phyloP scores from a whole-genome alignment of 768 basidiomycete species.

The Termitomyces sp. region DNA sequence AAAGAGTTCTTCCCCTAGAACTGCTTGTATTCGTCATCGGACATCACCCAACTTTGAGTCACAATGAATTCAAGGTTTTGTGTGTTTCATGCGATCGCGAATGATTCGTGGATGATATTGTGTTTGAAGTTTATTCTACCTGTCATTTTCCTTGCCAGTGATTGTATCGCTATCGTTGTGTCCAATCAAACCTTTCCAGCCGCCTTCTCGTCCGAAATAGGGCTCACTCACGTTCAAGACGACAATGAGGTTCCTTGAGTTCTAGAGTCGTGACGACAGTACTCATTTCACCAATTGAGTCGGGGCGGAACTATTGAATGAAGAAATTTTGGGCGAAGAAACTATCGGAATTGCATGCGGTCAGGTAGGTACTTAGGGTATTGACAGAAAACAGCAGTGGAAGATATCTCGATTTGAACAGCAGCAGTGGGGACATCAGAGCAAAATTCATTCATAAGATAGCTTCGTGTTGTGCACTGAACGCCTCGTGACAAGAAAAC shows the following conservation, averaged over 20 bases:
- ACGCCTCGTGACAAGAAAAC: too few relatives aligned
- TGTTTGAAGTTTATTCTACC: background rate
- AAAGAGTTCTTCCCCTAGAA: conserved; percentile 8
- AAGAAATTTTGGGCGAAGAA: conserved; percentile 6
- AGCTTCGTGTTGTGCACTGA: too few relatives aligned
- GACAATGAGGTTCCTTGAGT: background rate
- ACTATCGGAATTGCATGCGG: background rate
- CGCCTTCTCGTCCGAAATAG: background rate
- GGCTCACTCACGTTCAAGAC: conserved; percentile 1
- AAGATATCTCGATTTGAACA: background rate
- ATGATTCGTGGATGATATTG: background rate
- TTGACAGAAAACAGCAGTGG: background rate
- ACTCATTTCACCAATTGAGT: conserved; percentile 4
- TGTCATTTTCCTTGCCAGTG: background rate
- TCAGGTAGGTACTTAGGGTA: conserved; percentile 1
- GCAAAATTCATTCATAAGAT: too few relatives aligned
- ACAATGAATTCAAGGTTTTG: background rate
- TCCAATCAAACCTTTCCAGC: background rate
- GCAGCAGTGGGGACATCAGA: background rate
- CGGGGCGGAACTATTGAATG: conserved; percentile 5
- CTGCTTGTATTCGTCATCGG: conserved; percentile 22
- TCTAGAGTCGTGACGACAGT: too few relatives aligned
- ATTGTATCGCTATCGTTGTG: background rate
- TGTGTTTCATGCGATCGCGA: background rate
- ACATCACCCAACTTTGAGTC: conserved; percentile 16